A percentile compares a stretch with the other conserved stretches of the same genome.
These are phyloP conservation scores for Kluyveromyces starmeri DNA, from an alignment of 805 yeast species.

Conservation along the genomic window DNA sequence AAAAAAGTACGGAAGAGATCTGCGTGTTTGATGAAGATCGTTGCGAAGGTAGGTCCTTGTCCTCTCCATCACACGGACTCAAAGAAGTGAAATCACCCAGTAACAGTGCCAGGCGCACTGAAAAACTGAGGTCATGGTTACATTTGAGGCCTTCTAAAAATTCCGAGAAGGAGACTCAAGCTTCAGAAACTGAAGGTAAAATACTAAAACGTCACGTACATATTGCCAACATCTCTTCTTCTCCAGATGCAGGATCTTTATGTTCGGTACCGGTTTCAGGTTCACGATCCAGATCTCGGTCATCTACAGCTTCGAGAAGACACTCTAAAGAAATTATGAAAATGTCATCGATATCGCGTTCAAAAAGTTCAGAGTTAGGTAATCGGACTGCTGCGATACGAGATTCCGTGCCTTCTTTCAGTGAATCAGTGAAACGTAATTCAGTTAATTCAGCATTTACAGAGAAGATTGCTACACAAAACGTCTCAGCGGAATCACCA, in stretches of 20 bases:
- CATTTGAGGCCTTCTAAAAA: neutral
- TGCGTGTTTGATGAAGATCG: neutral
- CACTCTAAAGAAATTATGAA: neutral
- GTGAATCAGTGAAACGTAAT: no score
- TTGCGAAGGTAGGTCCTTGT: no score
- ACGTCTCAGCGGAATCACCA: no score
- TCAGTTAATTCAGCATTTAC: no score
- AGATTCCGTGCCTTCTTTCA: no score
- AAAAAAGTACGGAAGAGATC: neutral
- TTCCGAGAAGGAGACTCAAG: conserved; percentile 2
- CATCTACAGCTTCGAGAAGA: neutral
- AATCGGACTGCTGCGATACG: no score
- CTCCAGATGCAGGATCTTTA: conserved; percentile 5
- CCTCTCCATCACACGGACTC: no score
- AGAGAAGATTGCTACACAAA: no score
- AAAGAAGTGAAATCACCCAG: neutral
- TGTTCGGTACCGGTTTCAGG: neutral
- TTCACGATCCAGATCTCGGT: neutral
- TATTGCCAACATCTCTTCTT: conserved; percentile 5
- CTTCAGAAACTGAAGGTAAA: neutral
- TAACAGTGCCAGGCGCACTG: neutral
- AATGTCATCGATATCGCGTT: neutral
- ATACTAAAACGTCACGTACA: conserved; percentile 5
- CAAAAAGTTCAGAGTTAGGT: neutral
- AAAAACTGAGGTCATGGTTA: conserved; percentile 2